A percentile compares a stretch with the other conserved stretches of the same genome.
These are phyloP conservation scores for Herpotrichia juniperi DNA, from an alignment of 2,329 filamentous ascomycete genomes.

Conservation along the genomic window DNA sequence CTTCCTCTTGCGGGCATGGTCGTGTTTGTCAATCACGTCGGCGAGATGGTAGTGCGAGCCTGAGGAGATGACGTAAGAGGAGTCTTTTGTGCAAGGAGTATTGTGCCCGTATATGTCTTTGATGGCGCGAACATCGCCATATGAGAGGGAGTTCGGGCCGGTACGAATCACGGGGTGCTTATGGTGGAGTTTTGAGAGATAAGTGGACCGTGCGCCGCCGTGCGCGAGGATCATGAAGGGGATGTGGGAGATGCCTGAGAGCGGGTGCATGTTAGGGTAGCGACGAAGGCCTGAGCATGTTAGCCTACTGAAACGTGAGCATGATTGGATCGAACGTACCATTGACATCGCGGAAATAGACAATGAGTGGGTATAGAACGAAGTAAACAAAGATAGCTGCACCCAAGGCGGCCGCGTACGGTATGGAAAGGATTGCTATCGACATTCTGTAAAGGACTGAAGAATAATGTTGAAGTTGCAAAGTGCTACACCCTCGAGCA, in stretches of 20 bases:
- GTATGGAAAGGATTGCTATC: conserved; percentile 15
- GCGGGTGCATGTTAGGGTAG: conserved; percentile 54
- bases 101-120: conserved; percentile 60
- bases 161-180: conserved; percentile 51
- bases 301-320: conserved; percentile 1
- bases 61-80: conserved; percentile 52
- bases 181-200: conserved; percentile 54
- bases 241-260: conserved; percentile 56
- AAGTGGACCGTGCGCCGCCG: conserved; percentile 51
- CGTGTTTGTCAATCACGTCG: conserved; percentile 58
- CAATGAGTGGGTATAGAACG: conserved; percentile 47
- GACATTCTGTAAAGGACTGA: conserved; percentile 20
- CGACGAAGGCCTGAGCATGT: conserved; percentile 48
- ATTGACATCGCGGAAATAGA: conserved; percentile 55
- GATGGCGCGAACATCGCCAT: conserved; percentile 44
- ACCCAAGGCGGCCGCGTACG: conserved; percentile 32
- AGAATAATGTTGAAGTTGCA: conserved; percentile 1
- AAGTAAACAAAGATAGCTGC: conserved; percentile 42
- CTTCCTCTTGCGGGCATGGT: conserved; percentile 60
- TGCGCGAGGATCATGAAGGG: conserved; percentile 56
- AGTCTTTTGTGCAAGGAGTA: conserved; percentile 58
- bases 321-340: conserved; percentile 22
- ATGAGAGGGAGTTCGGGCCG: conserved; percentile 39
- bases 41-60: conserved; percentile 60
- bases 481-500: neutral